Conservation (phyloP, 345 rosid genomes). For the Arabis hirsuta region DNA sequence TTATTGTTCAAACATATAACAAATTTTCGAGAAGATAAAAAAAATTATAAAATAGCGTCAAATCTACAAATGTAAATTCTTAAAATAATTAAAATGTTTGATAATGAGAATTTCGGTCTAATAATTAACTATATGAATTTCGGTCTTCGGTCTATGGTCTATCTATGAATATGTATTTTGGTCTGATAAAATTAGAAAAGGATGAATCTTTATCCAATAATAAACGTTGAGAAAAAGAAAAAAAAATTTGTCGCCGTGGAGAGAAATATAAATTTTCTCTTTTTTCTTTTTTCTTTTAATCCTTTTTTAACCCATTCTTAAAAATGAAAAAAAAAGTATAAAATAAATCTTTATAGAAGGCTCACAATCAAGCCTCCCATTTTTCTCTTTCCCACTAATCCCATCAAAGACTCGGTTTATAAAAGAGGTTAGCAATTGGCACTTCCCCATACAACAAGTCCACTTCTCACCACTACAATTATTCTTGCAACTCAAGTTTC, state of each 20-base stretch:
- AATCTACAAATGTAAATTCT: background rate
- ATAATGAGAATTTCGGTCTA: background rate
- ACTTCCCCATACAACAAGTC: constrained; percentile 35
- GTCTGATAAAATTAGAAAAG: background rate
- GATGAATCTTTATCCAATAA: background rate
- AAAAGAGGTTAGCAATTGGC: constrained; percentile 34
- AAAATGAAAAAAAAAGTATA: background rate
- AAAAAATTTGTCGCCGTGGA: too few relatives aligned
- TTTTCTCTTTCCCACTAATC: constrained; percentile 36
- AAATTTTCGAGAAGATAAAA: background rate
- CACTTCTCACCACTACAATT: constrained; percentile 25
- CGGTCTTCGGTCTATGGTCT: too few relatives aligned
- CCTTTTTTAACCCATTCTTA: constrained; percentile 26
- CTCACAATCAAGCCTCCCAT: constrained; percentile 20
- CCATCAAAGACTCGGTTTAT: constrained; percentile 30
- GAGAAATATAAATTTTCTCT: constrained; percentile 1
- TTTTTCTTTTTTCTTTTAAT: constrained; percentile 10
- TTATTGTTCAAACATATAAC: background rate
- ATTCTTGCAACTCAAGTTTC: constrained; percentile 39
- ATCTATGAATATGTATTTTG: too few relatives aligned
- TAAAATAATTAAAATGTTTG: background rate
- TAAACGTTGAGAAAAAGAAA: background rate
- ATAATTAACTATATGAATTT: background rate
- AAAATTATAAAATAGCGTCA: background rate
- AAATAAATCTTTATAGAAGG: constrained; percentile 20